Conservation (phyloP, 1,139 yeast species). For the Hemisphaericaspora subhashii region DNA sequence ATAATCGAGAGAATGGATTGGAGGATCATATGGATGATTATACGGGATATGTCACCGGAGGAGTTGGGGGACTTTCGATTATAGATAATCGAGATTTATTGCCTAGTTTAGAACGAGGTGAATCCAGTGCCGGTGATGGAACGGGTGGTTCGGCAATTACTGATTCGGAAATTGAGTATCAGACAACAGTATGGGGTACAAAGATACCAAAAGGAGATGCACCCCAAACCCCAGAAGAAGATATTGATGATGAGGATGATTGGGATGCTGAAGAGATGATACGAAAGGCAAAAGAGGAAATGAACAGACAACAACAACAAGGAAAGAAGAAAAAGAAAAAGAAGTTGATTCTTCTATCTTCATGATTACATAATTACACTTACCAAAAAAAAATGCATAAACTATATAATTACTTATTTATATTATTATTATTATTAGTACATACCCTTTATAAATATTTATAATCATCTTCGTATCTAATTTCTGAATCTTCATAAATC, state of each 20-base stretch:
- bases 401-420: not conserved
- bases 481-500: slow-evolving; percentile 7
- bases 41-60: slow-evolving; percentile 12
- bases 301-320: slow-evolving; percentile 29
- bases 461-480: slow-evolving; percentile 19
- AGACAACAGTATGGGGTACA: slow-evolving; percentile 65
- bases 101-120: slow-evolving; percentile 12
- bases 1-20: slow-evolving; percentile 51
- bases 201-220: slow-evolving; percentile 45
- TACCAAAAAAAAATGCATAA: no score
- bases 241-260: slow-evolving; percentile 34
- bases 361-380: slow-evolving; percentile 8
- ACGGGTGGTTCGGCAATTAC: slow-evolving; percentile 4
- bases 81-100: slow-evolving; percentile 24
- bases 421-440: slow-evolving; percentile 3
- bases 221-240: slow-evolving; percentile 14
- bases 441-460: slow-evolving; percentile 1
- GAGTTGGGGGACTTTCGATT: slow-evolving; percentile 33
- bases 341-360: slow-evolving; percentile 25
- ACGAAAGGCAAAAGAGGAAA: slow-evolving; percentile 49
- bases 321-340: slow-evolving; percentile 44
- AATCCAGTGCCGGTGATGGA: slow-evolving; percentile 7
- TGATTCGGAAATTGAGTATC: slow-evolving; percentile 17
- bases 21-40: slow-evolving; percentile 18
- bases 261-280: slow-evolving; percentile 52